A percentile compares a stretch with the other conserved stretches of the same genome.
Evolutionary conservation across 768 basidiomycete genomes (phyloP).

Genomic region (Agrocybe pediades): DNA sequence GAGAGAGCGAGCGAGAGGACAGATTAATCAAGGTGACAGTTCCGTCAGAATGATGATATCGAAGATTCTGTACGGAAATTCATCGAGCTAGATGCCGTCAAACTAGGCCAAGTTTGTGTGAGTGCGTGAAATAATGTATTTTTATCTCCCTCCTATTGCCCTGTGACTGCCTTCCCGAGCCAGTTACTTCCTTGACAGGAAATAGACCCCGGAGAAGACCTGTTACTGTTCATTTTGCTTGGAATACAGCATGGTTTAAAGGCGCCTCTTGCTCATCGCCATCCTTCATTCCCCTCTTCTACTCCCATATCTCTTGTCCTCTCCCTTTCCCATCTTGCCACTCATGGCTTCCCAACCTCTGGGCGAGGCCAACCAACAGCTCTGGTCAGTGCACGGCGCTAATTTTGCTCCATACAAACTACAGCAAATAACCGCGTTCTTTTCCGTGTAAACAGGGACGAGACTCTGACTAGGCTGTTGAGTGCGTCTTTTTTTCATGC

Average conservation of each 20-base stretch:
- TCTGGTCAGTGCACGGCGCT: constrained; percentile 52
- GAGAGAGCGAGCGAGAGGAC: neutral
- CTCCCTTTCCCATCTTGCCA: constrained; percentile 36
- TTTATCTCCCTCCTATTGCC: constrained; percentile 39
- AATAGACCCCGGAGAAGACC: constrained; percentile 59
- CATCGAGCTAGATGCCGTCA: constrained; percentile 25
- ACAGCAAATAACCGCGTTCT: constrained; percentile 5
- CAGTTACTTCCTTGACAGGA: constrained; percentile 48
- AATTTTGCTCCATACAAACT: constrained; percentile 5
- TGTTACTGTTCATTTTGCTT: constrained; percentile 52
- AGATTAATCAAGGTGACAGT: constrained; percentile 3
- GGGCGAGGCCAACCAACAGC: constrained; percentile 62
- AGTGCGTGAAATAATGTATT: constrained; percentile 40
- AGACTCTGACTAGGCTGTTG: constrained; percentile 60
- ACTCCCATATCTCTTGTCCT: constrained; percentile 27
- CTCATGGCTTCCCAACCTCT: constrained; percentile 57
- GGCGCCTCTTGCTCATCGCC: constrained; percentile 42
- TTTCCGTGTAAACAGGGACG: constrained; percentile 51
- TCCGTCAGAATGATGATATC: constrained; percentile 12
- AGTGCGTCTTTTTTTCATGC: constrained; percentile 36
- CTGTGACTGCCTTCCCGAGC: constrained; percentile 44
- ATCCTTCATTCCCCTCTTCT: constrained; percentile 41
- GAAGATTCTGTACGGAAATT: constrained; percentile 20
- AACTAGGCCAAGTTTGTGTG: constrained; percentile 20
- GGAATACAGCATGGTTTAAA: constrained; percentile 47